These are phyloP conservation scores for Xerocomellus dryophilus DNA, from an alignment of 768 basidiomycete genomes.

Conservation along the genomic window DNA sequence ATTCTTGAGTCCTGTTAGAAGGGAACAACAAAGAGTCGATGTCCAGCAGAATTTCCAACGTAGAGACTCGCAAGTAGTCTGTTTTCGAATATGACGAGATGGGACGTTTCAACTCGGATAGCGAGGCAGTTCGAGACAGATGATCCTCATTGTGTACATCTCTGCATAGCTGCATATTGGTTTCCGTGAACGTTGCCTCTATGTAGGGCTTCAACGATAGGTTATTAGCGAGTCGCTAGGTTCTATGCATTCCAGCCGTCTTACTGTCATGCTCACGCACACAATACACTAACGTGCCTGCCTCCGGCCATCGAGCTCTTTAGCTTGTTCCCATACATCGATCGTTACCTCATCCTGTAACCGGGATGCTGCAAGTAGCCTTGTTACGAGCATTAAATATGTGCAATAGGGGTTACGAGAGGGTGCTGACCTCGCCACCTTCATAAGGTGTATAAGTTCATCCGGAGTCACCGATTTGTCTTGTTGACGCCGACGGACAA, in stretches of 20 bases:
- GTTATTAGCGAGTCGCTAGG: not conserved
- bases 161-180: not conserved
- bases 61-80: not conserved
- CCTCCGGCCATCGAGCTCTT: slow-evolving; percentile 52
- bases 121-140: not conserved
- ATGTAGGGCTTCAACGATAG: not conserved
- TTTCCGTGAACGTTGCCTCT: not conserved
- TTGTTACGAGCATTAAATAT: slow-evolving; percentile 29
- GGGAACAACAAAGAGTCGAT: not conserved
- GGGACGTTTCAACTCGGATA: slow-evolving; percentile 6
- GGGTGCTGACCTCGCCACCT: slow-evolving; percentile 57
- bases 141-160: not conserved
- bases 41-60: not conserved
- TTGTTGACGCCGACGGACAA: slow-evolving; percentile 47
- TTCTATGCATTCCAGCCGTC: not conserved
- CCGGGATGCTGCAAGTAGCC: slow-evolving; percentile 60
- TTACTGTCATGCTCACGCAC: slow-evolving; percentile 6
- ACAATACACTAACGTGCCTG: slow-evolving; percentile 17
- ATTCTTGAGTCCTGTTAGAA: slow-evolving; percentile 11
- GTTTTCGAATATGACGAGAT: slow-evolving; percentile 11
- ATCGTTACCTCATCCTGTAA: slow-evolving; percentile 54
- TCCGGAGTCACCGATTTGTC: slow-evolving; percentile 46
- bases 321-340: slow-evolving; percentile 62
- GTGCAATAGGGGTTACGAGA: not conserved
- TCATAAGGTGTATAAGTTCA: slow-evolving; percentile 66